Evolutionary conservation across 1,284 basidiomycete genomes (phyloP), one percentile per base, ranked within the genome.

Genomic region (Naganishia sp.): DNA sequence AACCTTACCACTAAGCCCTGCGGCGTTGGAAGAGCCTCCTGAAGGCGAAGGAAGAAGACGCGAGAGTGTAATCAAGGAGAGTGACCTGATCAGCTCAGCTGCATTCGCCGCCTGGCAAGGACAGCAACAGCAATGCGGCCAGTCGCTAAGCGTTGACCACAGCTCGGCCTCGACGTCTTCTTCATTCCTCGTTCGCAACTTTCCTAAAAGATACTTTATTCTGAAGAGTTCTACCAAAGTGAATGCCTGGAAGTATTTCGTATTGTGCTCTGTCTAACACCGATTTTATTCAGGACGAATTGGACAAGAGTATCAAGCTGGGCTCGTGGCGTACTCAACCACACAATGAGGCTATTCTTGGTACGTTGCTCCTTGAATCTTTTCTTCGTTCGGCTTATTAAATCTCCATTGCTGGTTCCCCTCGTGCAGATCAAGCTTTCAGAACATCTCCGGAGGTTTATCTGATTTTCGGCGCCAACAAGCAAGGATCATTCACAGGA

Each of bases 391-490:
- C 36, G 13, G 36, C 36, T 3, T 13, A 7, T 2, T 13, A 6
- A 13, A 39, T 39, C 36, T 7, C 2, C 36, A 9, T 13, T 39
- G 7, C 33, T n/a, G 31, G 72, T 18, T 42, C 67, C 68, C 72
- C 25, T 73, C 15, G 76, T 81, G 1, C 72, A 33, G 92, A 97
- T 72, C 92, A 93, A 77, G 94, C 94, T 0, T 97, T 84, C 78
- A 86, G 92, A 44, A 95, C 91, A 7, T 90, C 90, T 71, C 83
- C 85, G 71, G 86, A 90, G 23, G 92, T 94, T 6, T 88, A 63
- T 73, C 84, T 97, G 52, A 88, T 97, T 71, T 96, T 96, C 74
- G 86, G 92, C 50, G 94, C 92, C 31, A 97, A 97, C 80, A 90
- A 90, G 77, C 91, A 90, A 60, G 79, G 79, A 28, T 79, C 80